Evolutionary conservation across 331 rosid species (phyloP), one percentile per base, ranked within the genome.

Genomic region (Rhamnella rubrinervis): DNA sequence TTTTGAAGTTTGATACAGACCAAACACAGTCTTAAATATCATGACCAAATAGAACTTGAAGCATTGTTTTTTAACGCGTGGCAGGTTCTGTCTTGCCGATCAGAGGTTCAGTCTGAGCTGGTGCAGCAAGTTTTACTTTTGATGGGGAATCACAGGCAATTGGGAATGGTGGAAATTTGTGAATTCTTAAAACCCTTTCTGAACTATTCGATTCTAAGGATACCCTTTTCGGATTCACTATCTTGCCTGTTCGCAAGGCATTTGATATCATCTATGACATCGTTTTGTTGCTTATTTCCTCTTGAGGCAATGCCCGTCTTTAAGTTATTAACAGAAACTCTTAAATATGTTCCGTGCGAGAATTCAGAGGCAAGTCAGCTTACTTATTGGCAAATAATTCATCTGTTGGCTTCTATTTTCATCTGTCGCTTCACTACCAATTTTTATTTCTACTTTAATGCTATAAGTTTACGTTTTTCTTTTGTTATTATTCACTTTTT

Each of bases 111-210:
- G 20, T 59, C 85, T 17, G 96, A 93, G 69, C 97, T 93, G 38
- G 77, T 84, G 84, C 96, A 78, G 77, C 96, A 93, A 71, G 92
- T 91, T 50, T 78, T 83, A 77, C 67, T 87, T 71, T 89, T 93
- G 70, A 77, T 84, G 83, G 75, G 71, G 50, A 87, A 85, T 71
- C 83, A 81, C 68, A 81, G 79, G 91, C 75, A 21, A 50, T 52
- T 85, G 77, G 88, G 89, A 66, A 78, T 93, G 89, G 82, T 66
- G 39, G 79, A 75, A 47, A 87, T 84, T 65, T 91, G 98, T 62
- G 83, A 84, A 61, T 91, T 91, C 72, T 80, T 93, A 66, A 84
- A 85, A 74, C 92, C 98, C 0, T 78, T 91, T 56, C 61, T 89
- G 67, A 62, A 78, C 59, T 89, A 81, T 80, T 85, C 95, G 10